Evolutionary conservation across 768 basidiomycete species (phyloP).

Genomic region (Galerina marginata): DNA sequence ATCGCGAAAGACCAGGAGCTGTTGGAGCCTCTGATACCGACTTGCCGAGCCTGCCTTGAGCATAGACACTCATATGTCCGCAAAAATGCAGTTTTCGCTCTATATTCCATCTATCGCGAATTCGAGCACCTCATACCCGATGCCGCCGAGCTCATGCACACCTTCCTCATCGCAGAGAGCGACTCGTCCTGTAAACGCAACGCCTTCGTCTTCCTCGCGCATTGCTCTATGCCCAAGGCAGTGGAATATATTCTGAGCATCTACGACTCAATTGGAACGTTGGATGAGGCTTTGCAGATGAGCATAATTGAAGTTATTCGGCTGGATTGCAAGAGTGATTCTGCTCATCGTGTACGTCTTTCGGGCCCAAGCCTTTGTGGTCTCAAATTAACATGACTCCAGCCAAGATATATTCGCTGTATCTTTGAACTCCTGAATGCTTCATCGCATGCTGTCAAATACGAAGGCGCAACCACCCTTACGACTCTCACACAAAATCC

Average conservation of each 20-base stretch:
- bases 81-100: constrained; percentile 97
- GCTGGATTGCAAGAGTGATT: constrained; percentile 86
- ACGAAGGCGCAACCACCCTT: constrained; percentile 94
- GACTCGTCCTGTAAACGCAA: constrained; percentile 98
- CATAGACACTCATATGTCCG: constrained; percentile 98
- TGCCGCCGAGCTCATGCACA: constrained; percentile 93
- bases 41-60: constrained; percentile 91
- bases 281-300: constrained; percentile 96
- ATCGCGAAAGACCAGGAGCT: constrained; percentile 91
- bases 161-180: constrained; percentile 94
- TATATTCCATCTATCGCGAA: constrained; percentile 93
- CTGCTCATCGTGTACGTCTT: constrained; percentile 73
- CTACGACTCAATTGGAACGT: constrained; percentile 77
- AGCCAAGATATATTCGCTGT: constrained; percentile 93
- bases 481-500: constrained; percentile 95
- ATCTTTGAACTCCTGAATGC: constrained; percentile 93
- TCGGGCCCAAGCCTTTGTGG: not conserved
- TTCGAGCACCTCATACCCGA: constrained; percentile 96
- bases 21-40: constrained; percentile 94
- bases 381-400: constrained; percentile 9
- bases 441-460: constrained; percentile 92
- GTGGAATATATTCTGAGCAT: constrained; percentile 89
- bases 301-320: constrained; percentile 93
- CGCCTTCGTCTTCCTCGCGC: constrained; percentile 92
- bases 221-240: constrained; percentile 86